Conservation (phyloP, 1,284 basidiomycete species). For the Pseudozyma sp. region DNA sequence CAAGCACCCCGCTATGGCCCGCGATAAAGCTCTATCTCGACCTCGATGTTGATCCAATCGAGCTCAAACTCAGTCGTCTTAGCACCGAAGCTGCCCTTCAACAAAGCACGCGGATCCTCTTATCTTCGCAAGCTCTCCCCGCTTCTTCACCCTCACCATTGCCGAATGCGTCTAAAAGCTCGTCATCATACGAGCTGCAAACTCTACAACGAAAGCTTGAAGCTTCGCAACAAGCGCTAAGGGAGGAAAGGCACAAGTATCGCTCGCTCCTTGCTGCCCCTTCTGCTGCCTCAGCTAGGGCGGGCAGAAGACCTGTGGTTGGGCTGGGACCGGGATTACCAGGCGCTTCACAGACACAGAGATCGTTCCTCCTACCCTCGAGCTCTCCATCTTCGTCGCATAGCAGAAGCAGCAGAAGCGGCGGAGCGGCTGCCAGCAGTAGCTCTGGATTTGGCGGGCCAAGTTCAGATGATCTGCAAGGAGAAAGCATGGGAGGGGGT, state of each 20-base stretch:
- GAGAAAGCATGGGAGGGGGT: neutral
- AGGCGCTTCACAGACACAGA: neutral
- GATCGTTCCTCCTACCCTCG: constrained; percentile 7
- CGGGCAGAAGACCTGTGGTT: constrained; percentile 18
- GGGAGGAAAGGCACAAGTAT: constrained; percentile 49
- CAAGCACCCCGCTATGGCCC: neutral
- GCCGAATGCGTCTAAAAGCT: too few relatives aligned
- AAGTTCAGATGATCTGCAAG: constrained; percentile 21
- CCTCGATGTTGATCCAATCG: constrained; percentile 5
- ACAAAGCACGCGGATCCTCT: constrained; percentile 9
- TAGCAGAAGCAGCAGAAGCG: neutral
- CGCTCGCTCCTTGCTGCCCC: constrained; percentile 46
- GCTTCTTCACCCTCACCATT: neutral
- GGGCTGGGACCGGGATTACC: constrained; percentile 14
- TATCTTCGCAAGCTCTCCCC: neutral
- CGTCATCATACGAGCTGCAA: constrained; percentile 5
- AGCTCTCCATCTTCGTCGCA: constrained; percentile 4
- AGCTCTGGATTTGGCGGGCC: constrained; percentile 9
- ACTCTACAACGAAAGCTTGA: constrained; percentile 22
- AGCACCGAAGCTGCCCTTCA: constrained; percentile 1
- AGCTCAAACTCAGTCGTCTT: constrained; percentile 14
- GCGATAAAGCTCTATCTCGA: constrained; percentile 29
- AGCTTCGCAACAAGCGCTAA: constrained; percentile 30
- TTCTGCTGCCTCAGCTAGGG: constrained; percentile 3
- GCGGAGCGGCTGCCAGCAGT: constrained; percentile 10